These are phyloP conservation scores for Cordyceps cateniannulata DNA, from an alignment of 2,329 filamentous ascomycete genomes.

Conservation along the genomic window DNA sequence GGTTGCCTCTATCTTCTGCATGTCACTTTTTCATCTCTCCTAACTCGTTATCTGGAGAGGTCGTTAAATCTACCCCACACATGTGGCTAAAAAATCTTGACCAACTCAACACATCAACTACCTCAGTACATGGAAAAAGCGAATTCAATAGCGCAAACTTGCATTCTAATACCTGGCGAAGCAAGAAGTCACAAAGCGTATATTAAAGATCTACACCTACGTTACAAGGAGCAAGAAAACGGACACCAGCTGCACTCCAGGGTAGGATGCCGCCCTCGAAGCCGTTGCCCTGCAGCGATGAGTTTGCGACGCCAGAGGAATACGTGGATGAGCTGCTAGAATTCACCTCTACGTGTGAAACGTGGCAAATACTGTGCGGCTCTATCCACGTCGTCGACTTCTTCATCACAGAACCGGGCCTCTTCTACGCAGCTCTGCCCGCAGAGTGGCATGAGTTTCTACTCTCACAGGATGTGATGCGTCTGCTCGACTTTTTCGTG, in stretches of 20 bases:
- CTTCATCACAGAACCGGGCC: constrained; percentile 75
- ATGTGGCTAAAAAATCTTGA: background rate
- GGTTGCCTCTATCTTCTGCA: background rate
- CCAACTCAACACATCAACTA: background rate
- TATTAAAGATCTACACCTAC: accelerated
- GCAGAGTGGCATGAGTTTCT: constrained; percentile 79
- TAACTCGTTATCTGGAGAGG: too few relatives aligned
- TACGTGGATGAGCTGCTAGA: constrained; percentile 74
- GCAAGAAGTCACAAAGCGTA: background rate
- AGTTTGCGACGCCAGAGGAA: constrained; percentile 64
- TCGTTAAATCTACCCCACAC: background rate
- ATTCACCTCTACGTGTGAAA: constrained; percentile 66
- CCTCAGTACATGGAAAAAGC: background rate
- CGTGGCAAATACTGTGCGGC: constrained; percentile 85
- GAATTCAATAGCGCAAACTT: background rate
- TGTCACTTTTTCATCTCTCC: background rate
- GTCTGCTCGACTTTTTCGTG: constrained; percentile 74
- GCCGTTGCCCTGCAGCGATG: constrained; percentile 61
- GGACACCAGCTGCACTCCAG: background rate
- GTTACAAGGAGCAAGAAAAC: background rate
- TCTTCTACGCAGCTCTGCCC: constrained; percentile 73
- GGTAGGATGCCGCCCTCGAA: constrained; percentile 41
- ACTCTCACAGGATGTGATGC: constrained; percentile 61
- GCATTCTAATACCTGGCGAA: background rate
- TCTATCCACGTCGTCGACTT: constrained; percentile 98